Conservation (phyloP, 2,329 filamentous ascomycete species). For the Trichoderma sp. region DNA sequence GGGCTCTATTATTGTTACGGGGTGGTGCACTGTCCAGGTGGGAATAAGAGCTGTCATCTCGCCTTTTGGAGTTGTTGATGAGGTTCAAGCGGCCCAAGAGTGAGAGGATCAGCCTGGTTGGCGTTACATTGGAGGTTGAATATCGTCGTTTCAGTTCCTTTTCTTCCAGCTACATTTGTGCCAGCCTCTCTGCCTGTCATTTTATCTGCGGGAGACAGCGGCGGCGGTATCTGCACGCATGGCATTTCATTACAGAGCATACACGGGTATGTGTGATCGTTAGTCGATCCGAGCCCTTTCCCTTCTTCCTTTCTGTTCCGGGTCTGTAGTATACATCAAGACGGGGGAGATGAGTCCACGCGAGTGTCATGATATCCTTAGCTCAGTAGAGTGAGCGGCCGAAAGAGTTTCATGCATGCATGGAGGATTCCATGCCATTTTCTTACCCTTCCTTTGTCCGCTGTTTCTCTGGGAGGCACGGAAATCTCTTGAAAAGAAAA, state of each 20-base stretch:
- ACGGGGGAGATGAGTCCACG: conserved; percentile 16
- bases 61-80: conserved; percentile 4
- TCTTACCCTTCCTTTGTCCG: not conserved
- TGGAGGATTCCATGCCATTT: conserved; percentile 9
- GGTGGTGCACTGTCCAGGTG: not conserved
- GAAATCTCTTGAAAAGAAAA: not conserved
- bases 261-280: not conserved
- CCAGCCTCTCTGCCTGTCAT: not conserved
- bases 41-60: not conserved
- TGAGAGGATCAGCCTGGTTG: not conserved
- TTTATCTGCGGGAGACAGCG: no score
- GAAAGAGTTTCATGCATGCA: conserved; percentile 12
- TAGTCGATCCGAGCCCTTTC: not conserved
- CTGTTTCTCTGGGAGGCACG: not conserved
- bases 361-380: conserved; percentile 24
- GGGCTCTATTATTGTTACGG: not conserved
- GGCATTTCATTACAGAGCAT: conserved; percentile 8
- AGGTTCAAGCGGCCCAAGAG: not conserved
- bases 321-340: conserved; percentile 18
- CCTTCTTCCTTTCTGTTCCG: conserved; percentile 4
- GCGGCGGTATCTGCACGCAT: not conserved
- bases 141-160: not conserved
- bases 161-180: not conserved
- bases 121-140: conserved; percentile 15
- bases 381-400: conserved; percentile 2